Evolutionary conservation across 192 early-diverging fungal species (phyloP), one percentile per base, ranked within the genome.

Genomic region (Coemansia guatemalensis): DNA sequence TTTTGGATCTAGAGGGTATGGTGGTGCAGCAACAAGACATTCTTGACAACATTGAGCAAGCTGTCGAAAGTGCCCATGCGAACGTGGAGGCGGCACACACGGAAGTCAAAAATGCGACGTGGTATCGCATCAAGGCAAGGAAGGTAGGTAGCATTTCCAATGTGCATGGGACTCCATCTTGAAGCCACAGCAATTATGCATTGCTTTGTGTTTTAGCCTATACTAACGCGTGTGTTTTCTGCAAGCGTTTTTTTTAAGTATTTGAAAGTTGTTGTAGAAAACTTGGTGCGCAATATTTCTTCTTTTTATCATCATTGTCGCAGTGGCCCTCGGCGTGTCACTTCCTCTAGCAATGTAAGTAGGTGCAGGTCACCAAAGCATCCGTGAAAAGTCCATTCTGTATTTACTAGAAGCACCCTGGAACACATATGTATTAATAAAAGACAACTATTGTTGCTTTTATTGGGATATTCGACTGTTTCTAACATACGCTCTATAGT

Each of bases 281-380:
- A 80, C 56, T 48, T 80, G 77, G 77, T 71, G 71, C 53, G 41
- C 60, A 24, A 53, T 80, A 39, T 67, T 71, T 21, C 49, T 80
- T 3, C 9, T 80, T 2, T 41, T 71, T 30, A 41, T 80, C 1
- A 60, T 80, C 22, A 58, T 80, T 24, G 56, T 71, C 11, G 77
- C 71, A 0, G 69, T 80, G 8, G 77, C 77, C 5, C 55, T 70
- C 12, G 69, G 68, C 0, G 61, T 80, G 5, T 53, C 77, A 2
- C 25, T 80, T 8, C 77, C 77, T 3, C 25, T 80, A 44, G 77
- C 77, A 24, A 74, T 68, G 77, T 80, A 74, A 80, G 77, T 80
- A 59, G 48, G 11, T 22, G 30, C 0, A 23, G 4, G 0, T 50
- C 2, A 1, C 1, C 8, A 12, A 20, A 14, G 7, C 27, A 53